phyloP scores from a whole-genome alignment of 208 protist genomes.

The Lotmaria passim region DNA sequence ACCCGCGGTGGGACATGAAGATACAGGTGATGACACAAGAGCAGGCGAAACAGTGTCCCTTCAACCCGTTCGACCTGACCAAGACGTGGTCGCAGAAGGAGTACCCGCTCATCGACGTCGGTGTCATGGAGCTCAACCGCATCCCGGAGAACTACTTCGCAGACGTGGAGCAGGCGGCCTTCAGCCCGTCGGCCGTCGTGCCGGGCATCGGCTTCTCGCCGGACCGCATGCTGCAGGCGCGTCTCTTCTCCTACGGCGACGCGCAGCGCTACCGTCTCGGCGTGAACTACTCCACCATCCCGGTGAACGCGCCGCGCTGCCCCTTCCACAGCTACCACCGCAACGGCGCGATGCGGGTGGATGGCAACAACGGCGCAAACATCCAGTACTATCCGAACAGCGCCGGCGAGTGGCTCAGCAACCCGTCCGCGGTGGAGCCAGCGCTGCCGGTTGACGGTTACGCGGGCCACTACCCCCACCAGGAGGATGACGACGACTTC shows the following conservation, averaged over 20 bases:
- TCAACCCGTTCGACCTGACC: constrained; percentile 78
- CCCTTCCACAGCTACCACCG: constrained; percentile 49
- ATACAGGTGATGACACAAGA: constrained; percentile 76
- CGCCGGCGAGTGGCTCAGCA: constrained; percentile 14
- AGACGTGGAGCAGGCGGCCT: constrained; percentile 83
- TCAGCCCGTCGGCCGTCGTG: constrained; percentile 63
- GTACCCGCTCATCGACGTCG: constrained; percentile 66
- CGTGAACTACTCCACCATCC: constrained; percentile 67
- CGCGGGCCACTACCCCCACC: constrained; percentile 4
- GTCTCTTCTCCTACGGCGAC: constrained; percentile 79
- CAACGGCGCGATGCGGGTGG: constrained; percentile 51
- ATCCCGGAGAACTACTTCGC: constrained; percentile 90
- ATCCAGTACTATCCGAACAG: constrained; percentile 73
- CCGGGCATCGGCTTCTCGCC: constrained; percentile 76
- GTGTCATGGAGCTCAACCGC: constrained; percentile 74
- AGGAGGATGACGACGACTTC: constrained; percentile 19
- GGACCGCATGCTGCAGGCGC: constrained; percentile 78
- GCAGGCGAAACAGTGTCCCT: constrained; percentile 52
- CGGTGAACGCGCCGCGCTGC: constrained; percentile 58
- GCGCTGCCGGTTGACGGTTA: background rate
- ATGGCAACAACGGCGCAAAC: constrained; percentile 39
- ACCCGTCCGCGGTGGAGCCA: background rate
- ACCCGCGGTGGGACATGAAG: constrained; percentile 60
- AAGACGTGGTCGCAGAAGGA: constrained; percentile 77
- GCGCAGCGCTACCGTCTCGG: constrained; percentile 81